Conservation (phyloP, 352 stramenopile genomes). For the Globisporangium okanoganense region DNA sequence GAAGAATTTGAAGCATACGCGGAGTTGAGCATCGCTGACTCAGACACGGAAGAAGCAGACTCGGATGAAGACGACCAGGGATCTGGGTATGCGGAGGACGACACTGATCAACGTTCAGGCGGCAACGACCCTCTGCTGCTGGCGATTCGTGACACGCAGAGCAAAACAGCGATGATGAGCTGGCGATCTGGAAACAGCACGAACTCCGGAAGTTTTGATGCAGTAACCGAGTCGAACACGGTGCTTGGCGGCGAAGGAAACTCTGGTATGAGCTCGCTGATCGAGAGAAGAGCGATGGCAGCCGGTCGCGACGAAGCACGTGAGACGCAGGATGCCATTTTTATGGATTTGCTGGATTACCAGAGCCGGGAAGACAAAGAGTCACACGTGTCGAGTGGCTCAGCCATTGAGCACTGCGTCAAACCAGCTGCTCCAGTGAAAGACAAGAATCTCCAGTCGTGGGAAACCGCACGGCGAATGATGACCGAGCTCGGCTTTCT, state of each 20-base stretch:
- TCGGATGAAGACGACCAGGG: constrained; percentile 27
- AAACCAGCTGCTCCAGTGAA: constrained; percentile 48
- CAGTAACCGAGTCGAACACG: constrained; percentile 19
- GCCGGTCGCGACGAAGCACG: constrained; percentile 47
- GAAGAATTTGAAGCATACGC: constrained; percentile 55
- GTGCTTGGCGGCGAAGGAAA: constrained; percentile 66
- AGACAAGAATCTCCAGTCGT: constrained; percentile 56
- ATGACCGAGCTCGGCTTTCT: constrained; percentile 83
- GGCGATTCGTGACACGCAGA: constrained; percentile 58
- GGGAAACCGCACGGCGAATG: constrained; percentile 75
- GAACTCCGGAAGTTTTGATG: constrained; percentile 12
- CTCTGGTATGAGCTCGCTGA: constrained; percentile 57
- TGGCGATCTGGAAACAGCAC: constrained; percentile 38
- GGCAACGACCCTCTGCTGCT: constrained; percentile 53
- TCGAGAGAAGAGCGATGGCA: constrained; percentile 56
- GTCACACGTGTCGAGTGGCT: constrained; percentile 17
- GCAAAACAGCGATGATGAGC: constrained; percentile 65
- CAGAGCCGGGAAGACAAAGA: constrained; percentile 58
- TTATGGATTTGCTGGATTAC: constrained; percentile 52
- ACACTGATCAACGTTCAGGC: constrained; percentile 19
- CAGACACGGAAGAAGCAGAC: constrained; percentile 22
- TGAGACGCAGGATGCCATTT: constrained; percentile 59
- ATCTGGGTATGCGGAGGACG: constrained; percentile 18
- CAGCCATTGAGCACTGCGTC: constrained; percentile 19
- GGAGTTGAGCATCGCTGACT: constrained; percentile 16